Evolutionary conservation across 177 flowering plant genomes (phyloP).

Genomic region (Vitis hybrid): DNA sequence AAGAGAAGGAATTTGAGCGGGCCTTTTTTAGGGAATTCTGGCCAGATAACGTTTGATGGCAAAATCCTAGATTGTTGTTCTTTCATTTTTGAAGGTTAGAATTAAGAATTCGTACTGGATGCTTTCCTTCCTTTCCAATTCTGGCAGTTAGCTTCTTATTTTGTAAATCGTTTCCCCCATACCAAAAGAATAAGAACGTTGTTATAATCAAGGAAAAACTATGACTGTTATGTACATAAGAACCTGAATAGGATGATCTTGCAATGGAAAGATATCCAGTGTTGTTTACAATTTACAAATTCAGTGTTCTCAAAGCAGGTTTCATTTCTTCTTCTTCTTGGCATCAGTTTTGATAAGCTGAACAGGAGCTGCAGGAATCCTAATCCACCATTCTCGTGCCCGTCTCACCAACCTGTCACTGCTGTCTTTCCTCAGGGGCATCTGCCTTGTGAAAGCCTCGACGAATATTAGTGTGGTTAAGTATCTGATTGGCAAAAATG

Average conservation of each 20-base stretch:
- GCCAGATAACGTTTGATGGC: constrained; percentile 80
- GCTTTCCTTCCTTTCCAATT: neutral
- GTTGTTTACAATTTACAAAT: neutral
- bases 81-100: neutral
- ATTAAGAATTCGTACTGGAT: neutral
- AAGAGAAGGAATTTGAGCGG: constrained; percentile 73
- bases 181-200: too few relatives aligned
- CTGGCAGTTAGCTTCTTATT: too few relatives aligned
- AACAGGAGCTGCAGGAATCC: constrained; percentile 90
- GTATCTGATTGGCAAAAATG: constrained; percentile 49
- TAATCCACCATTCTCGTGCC: constrained; percentile 82
- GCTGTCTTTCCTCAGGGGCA: constrained; percentile 66
- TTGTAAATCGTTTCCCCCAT: too few relatives aligned
- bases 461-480: constrained; percentile 36
- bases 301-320: neutral
- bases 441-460: constrained; percentile 72
- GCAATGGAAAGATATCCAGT: neutral
- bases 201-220: too few relatives aligned
- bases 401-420: constrained; percentile 58
- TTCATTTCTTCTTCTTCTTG: constrained; percentile 45
- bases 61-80: too few relatives aligned
- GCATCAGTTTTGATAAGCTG: constrained; percentile 54
- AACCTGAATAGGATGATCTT: neutral
- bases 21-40: constrained; percentile 83
- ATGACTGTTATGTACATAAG: neutral